Conservation (phyloP, 2,329 filamentous ascomycete genomes). For the Colletotrichum filicis region DNA sequence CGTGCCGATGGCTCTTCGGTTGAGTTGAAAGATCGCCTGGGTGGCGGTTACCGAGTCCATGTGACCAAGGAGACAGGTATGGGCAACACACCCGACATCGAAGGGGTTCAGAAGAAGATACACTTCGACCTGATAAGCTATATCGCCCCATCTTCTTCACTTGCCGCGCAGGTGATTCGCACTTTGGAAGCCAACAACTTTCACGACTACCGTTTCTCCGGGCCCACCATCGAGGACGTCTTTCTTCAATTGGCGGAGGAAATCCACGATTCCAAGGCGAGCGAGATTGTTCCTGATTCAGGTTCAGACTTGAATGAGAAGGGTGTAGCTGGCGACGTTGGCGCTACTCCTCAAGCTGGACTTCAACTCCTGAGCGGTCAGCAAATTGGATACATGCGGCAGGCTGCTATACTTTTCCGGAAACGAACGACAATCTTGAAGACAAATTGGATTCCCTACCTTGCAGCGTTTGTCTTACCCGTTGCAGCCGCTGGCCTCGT, state of each 20-base stretch:
- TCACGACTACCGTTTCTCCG: conserved; percentile 84
- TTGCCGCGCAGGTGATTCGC: conserved; percentile 78
- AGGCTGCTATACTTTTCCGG: conserved; percentile 78
- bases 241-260: conserved; percentile 90
- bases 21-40: conserved; percentile 83
- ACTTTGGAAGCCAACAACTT: conserved; percentile 74
- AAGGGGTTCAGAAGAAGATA: conserved; percentile 66
- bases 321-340: conserved; percentile 36
- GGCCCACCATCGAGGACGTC: conserved; percentile 92
- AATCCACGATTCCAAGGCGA: conserved; percentile 58
- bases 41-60: conserved; percentile 86
- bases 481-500: conserved; percentile 83
- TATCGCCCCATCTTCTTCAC: conserved; percentile 73
- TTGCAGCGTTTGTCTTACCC: conserved; percentile 80
- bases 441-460: conserved; percentile 81
- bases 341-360: conserved; percentile 40
- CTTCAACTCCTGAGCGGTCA: conserved; percentile 74
- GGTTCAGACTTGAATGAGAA: conserved; percentile 40
- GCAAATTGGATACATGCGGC: conserved; percentile 74
- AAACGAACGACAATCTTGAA: conserved; percentile 84
- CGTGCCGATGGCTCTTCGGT: conserved; percentile 87
- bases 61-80: conserved; percentile 69
- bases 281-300: neutral
- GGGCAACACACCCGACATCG: conserved; percentile 60
- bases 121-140: conserved; percentile 80